Evolutionary conservation across 1,139 yeast genomes (phyloP), one percentile per base, ranked within the genome.

Genomic region (Yamadazyma spencermartinsiae): DNA sequence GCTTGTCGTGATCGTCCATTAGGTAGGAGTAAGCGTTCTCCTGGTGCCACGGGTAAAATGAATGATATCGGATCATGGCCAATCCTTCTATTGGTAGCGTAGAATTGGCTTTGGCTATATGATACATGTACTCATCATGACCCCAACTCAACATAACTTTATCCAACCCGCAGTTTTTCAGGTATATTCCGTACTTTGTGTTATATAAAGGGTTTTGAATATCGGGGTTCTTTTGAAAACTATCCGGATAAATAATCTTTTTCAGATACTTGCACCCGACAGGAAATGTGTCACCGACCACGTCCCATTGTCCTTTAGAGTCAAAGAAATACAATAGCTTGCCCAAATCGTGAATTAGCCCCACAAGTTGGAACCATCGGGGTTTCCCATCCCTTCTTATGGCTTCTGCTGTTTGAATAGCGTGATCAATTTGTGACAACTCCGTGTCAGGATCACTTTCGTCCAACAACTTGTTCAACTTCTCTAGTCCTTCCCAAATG

Each of bases 61-160:
- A 81, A 55, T 82, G 89, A 55, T 82, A 82, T 42, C 89, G 60
- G 37, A 82, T 82, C 87, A 82, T 82, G 1, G 89, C 88, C 41
- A 82, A 62, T 0, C 79, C 88, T 51, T 81, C 84, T 2, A 69
- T 74, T 0, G 88, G 88, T 34, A 82, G 61, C 0, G 72, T 76
- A 9, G 86, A 79, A 51, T 79, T 82, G 39, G 69, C 66, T 53
- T 80, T 82, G 6, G 86, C 86, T 27, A 82, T 66, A 53, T 82
- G 86, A 51, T 80, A 82, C 86, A 82, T 80, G 58, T 82, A 82
- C 54, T 82, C 89, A 54, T 82, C 89, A 51, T 82, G 89, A 6
- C 89, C 89, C 88, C 88, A 82, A 40, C 86, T 80, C 34, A 82
- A 61, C 86, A 82, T 80, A 13, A 82, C 86, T 35, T 79, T 79